Evolutionary conservation across 768 basidiomycete genomes (phyloP), one percentile per base, ranked within the genome.

Genomic region (Dendrothele bispora): DNA sequence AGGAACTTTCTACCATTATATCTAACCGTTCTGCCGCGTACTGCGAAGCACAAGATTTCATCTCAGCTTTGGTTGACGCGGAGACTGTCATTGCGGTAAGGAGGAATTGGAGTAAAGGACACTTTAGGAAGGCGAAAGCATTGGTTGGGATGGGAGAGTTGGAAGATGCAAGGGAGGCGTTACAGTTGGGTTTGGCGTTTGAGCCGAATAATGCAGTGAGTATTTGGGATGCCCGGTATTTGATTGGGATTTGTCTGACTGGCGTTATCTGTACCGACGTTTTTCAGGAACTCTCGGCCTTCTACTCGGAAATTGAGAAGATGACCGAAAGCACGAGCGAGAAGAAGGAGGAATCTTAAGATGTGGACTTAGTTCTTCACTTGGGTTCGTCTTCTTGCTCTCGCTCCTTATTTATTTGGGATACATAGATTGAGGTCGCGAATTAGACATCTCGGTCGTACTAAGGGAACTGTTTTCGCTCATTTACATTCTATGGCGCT

Each of bases 11-110:
- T 11, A 87, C 91, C 24, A 79, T 92, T 52, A 63, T 99, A 41
- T 93, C 91, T 51, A 99, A 99, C 65, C 82, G 97, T 43, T 91
- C 91, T 14, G 91, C 94, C 0, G 87, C 97, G 7, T 86, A 86
- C 66, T 79, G 82, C 48, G 89, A 90, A 53, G 68, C 80, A 12
- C 82, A 80, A 8, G 91, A 95, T 64, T 86, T 73, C 56, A 74
- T 91, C 42, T 78, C 80, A 20, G 87, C 93, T 4, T 69, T 95
- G 7, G 84, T 84, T 22, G 97, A 99, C 60, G 94, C 97, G 1
- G 94, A 98, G 48, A 84, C 85, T 2, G 93, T 98, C 59, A 86
- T 97, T 34, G 67, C 80, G 53, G 70, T 97, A 43, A 88, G 92
- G 59, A 75, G 84, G 47, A 84, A 83, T 37, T 98, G 95, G 95